phyloP scores from a whole-genome alignment of 2,329 filamentous ascomycete genomes.

The Phaeoacremonium minimum region DNA sequence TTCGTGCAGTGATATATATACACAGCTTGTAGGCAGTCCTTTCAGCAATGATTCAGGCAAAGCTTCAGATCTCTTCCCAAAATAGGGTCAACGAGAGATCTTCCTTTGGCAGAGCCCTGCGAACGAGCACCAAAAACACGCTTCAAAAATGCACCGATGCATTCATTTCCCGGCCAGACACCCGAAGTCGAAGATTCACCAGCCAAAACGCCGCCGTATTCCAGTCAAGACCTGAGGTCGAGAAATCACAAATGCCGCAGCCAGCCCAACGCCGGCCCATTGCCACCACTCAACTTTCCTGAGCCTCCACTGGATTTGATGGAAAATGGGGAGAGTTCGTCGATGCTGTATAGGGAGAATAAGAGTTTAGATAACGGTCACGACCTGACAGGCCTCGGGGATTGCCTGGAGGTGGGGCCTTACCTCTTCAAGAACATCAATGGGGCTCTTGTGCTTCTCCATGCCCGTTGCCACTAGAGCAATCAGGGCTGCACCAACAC shows the following conservation, averaged over 20 bases:
- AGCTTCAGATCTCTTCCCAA: no score
- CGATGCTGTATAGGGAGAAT: slow-evolving; percentile 6
- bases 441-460: slow-evolving; percentile 36
- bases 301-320: slow-evolving; percentile 7
- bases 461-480: slow-evolving; percentile 77
- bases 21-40: no score
- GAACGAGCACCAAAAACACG: no score
- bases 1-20: no score
- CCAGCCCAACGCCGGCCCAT: slow-evolving; percentile 9
- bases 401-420: slow-evolving; percentile 2
- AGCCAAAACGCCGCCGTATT: background rate
- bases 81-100: no score
- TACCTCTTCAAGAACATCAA: slow-evolving; percentile 9
- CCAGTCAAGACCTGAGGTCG: background rate
- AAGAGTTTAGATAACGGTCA: background rate
- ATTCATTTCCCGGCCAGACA: no score
- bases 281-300: slow-evolving; percentile 10
- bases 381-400: background rate
- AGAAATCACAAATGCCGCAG: slow-evolving; percentile 4
- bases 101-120: no score
- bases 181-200: no score
- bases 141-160: no score
- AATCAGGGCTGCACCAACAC: slow-evolving; percentile 92
- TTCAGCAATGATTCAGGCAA: no score
- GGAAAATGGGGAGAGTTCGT: slow-evolving; percentile 3